Base-by-base conservation (phyloP, 1,284 basidiomycete genomes). In the Fomitopsis betulina region DNA sequence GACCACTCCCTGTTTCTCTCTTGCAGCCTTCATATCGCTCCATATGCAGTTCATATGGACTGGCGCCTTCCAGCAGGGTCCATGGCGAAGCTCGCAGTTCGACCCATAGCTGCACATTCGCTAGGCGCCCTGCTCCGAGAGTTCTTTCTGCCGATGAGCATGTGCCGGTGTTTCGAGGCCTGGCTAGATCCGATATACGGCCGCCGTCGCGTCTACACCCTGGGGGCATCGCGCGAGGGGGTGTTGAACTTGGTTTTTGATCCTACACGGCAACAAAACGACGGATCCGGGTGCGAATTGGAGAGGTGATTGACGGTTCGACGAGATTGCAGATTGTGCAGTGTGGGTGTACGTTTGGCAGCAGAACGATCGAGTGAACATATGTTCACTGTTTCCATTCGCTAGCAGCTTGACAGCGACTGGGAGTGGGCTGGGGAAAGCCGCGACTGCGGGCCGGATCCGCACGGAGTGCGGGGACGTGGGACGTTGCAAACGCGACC, bases 381-480 rank as follows among this genome's bases (percentile, higher is more conserved):
- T 4, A 23, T 21, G 30, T 12, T 27, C 12, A 12, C 45, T 15
- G 6, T 27, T 27, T 27, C 10, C 23, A 30, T 17, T 13, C 5
- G 21, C 42, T 3, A 7, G 21, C 42, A 47, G 45, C 42, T 23
- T 43, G 19, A 8, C 10, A 43, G 23, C 42, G 42, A 25, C 42
- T 23, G 5, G 42, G 42, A 33, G 32, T 33, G 5, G 42, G 19
- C 19, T 23, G 42, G 19, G 42, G 19, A 8, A 21, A 23, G 25
- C 23, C 30, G 15, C 45, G 27, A 13, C 30, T 5, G 42, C 54
- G 54, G 54, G 27, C 54, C 54, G 54, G 21, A 21, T 15, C 42
- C 23, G 30, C 27, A 50, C 32, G 55, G 32, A 50, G 38, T 53
- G 55, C 49, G 55, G 55, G 50, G 45, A 49, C 30, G 54, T 45